These are phyloP conservation scores for Geotrichum cucujoidarum DNA, from an alignment of 1,139 yeast genomes.

Conservation along the genomic window DNA sequence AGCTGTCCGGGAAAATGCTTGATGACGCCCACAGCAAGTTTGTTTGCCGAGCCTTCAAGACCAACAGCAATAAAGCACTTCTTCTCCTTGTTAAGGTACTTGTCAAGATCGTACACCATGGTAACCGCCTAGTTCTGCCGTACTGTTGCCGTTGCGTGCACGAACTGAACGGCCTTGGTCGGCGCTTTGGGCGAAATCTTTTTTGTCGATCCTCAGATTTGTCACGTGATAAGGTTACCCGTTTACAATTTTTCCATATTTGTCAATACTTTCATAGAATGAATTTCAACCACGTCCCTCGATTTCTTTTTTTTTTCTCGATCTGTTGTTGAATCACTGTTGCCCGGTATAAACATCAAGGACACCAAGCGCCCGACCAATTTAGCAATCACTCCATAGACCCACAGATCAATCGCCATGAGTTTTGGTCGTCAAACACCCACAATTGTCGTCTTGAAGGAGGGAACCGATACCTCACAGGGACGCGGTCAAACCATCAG, in stretches of 20 bases:
- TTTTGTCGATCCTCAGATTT: neutral
- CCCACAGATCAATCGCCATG: too few relatives aligned
- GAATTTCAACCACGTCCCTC: conserved; percentile 7
- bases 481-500: conserved; percentile 94
- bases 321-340: neutral
- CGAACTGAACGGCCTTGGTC: too few relatives aligned
- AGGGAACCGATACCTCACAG: conserved; percentile 95
- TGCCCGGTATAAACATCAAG: neutral
- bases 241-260: too few relatives aligned
- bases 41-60: conserved; percentile 94
- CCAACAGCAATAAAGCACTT: conserved; percentile 61
- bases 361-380: neutral
- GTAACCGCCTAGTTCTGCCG: too few relatives aligned
- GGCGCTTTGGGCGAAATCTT: neutral
- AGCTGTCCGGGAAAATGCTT: conserved; percentile 55
- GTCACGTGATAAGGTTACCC: conserved; percentile 10
- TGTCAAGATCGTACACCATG: conserved; percentile 23
- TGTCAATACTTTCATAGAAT: neutral
- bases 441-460: conserved; percentile 92
- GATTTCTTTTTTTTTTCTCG: conserved; percentile 1
- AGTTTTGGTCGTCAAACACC: conserved; percentile 91
- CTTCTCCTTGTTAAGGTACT: conserved; percentile 25
- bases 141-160: too few relatives aligned
- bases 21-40: conserved; percentile 88
- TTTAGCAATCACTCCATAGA: conserved; percentile 1